Conservation (phyloP, 2,329 filamentous ascomycete genomes). For the Beauveria asiatica region DNA sequence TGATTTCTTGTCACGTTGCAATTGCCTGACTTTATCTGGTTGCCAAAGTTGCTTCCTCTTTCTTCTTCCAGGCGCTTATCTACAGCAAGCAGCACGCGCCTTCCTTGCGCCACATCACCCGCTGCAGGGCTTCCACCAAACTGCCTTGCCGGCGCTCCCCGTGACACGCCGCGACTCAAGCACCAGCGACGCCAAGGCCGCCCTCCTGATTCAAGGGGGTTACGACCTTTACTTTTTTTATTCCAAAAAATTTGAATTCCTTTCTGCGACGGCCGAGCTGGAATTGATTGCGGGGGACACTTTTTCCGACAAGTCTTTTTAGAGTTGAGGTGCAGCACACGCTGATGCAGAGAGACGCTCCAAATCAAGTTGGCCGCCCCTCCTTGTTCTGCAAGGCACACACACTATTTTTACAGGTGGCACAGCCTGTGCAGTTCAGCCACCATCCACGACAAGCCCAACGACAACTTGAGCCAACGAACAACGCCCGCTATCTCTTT, state of each 20-base stretch:
- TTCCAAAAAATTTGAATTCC: neutral
- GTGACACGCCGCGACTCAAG: slow-evolving; percentile 3
- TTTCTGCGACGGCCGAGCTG: neutral
- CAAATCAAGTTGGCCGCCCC: neutral
- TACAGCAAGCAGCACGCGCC: neutral
- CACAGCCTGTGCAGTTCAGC: neutral
- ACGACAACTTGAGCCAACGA: neutral
- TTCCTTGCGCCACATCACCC: neutral
- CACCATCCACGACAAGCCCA: neutral
- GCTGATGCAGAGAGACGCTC: neutral
- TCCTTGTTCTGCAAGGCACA: slow-evolving; percentile 4
- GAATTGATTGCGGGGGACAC: too few species aligned
- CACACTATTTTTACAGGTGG: neutral
- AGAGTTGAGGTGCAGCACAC: neutral
- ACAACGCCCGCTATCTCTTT: too few species aligned
- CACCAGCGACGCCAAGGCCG: neutral
- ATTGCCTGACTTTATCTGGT: neutral
- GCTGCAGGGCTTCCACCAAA: neutral
- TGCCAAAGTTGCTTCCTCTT: neutral
- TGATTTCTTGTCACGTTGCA: neutral
- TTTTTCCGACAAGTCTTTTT: neutral
- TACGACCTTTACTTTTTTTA: neutral
- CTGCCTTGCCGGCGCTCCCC: neutral
- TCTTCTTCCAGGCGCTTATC: neutral
- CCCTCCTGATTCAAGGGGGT: neutral